Evolutionary conservation across 108 stramenopile species (phyloP), one percentile per base, ranked within the genome.

Genomic region (Stephanodiscus triporus): DNA sequence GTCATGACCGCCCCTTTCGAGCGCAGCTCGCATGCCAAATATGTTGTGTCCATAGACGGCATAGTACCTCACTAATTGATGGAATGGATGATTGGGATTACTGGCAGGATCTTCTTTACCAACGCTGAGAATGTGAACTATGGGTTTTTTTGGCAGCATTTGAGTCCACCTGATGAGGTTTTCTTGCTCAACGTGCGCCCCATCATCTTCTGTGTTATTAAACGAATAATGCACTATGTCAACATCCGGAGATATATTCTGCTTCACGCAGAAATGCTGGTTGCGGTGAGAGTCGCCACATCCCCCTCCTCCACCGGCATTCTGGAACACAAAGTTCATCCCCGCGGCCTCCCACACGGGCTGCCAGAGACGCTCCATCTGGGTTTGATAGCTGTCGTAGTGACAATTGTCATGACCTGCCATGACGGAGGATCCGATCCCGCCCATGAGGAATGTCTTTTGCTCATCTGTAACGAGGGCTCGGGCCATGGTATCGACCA

Each of bases 401-500:
- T 77, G 66, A 34, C 83, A 84, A 73, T 84, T 84, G 29, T 84
- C 83, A 20, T 84, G 83, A 34, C 83, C 83, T 6, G 83, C 83
- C 14, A 76, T 80, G 0, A 81, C 83, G 19, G 49, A 53, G 23
- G 76, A 77, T 38, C 83, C 83, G 14, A 84, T 84, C n/a, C 66
- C 66, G 1, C 83, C 80, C 30, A 84, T 71, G 19, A 84, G 45
- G 54, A 84, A 84, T n/a, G 66, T 72, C n/a, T 27, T 65, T 72
- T 84, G 83, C 6, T 77, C 75, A 22, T 71, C 58, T 17, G 75
- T 72, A 6, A 84, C 83, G 0, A 84, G 75, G 8, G 83, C 83
- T 17, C 79, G 67, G 2, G 70, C 79, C 67, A 84, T 70, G 13
- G 73, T 75, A 48, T 75, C 73, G 27, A 75, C 55, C 0, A 75